Base-by-base conservation (phyloP, 202 grass and related monocot species). In the Elaeis oleifera region DNA sequence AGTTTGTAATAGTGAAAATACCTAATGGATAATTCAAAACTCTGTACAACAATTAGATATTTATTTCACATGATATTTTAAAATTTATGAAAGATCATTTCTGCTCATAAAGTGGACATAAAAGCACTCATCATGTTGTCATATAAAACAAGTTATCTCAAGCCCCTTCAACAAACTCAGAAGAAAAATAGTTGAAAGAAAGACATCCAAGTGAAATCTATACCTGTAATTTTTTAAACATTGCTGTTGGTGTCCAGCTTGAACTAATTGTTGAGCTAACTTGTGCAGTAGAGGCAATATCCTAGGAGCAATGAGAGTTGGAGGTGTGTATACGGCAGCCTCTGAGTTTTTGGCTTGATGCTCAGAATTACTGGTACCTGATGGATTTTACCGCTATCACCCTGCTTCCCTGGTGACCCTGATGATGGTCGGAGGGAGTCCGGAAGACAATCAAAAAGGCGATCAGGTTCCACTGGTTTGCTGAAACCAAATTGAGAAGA, bases 141-240 rank as follows among this genome's bases (percentile, higher is more conserved):
- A 44, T 44, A 13, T 13, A 44, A 44, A 14, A 44, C 11, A 13
- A 8, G 36, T 39, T 13, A 11, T 44, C 8, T 44, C 9, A 13
- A 44, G 8, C 9, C 8, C 11, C 36, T 11, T 44, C 9, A 44
- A 11, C 36, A 44, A 44, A 18, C 18, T 32, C 32, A 6, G 27
- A n/a, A 29, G 9, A 52, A 23, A 32, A 49, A 58, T 16, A 18
- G 18, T 57, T 32, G 49, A 18, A 23, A 9, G 36, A 44, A 44
- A 5, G 56, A 44, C 36, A 44, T 44, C 36, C 8, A 44, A 44
- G 7, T 3, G 36, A 14, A 44, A 44, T 44, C 2, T 44, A 13
- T 58, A 92, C 94, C 94, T 94, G 72, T 99, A 99, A 72, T 89
- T 71, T 81, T 89, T 86, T 53, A 84, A 74, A 50, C 94, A 99